Evolutionary conservation across 75 land plant species (phyloP).

Genomic region (Sequoia sempervirens): DNA sequence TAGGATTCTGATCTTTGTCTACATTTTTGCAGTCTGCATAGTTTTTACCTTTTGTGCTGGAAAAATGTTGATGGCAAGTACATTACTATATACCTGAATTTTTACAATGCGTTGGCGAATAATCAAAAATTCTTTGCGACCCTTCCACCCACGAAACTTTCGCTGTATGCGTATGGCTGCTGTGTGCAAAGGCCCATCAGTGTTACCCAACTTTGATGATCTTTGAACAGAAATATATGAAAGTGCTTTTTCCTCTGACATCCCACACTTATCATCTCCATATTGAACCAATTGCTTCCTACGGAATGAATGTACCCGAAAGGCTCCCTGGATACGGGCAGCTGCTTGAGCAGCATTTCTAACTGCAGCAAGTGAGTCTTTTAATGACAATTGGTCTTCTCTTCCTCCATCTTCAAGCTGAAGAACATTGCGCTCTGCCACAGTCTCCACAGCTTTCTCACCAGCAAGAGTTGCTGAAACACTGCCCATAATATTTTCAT

Average conservation of each 20-base stretch:
- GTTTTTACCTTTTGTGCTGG: neutral
- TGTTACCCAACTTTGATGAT: slow-evolving; percentile 26
- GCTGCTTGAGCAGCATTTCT: slow-evolving; percentile 85
- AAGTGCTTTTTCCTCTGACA: slow-evolving; percentile 28
- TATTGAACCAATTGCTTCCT: slow-evolving; percentile 26
- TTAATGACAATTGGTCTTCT: slow-evolving; percentile 36
- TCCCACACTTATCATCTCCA: slow-evolving; percentile 32
- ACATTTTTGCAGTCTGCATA: neutral
- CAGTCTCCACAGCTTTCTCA: slow-evolving; percentile 42
- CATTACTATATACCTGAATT: slow-evolving; percentile 50
- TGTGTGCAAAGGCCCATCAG: slow-evolving; percentile 36
- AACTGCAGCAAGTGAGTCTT: slow-evolving; percentile 63
- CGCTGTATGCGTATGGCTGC: slow-evolving; percentile 81
- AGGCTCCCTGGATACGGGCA: slow-evolving; percentile 71
- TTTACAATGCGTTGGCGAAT: slow-evolving; percentile 67
- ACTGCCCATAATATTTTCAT: slow-evolving; percentile 20
- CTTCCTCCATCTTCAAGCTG: slow-evolving; percentile 14
- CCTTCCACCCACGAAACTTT: slow-evolving; percentile 88
- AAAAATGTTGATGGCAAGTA: neutral
- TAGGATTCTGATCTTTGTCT: neutral
- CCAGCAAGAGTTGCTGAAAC: slow-evolving; percentile 31
- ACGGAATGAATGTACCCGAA: slow-evolving; percentile 61
- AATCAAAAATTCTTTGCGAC: slow-evolving; percentile 64
- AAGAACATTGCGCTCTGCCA: slow-evolving; percentile 23
- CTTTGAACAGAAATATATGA: slow-evolving; percentile 34